Evolutionary conservation across 176 grass and related monocot genomes (phyloP), one percentile per base, ranked within the genome.

Genomic region (Rhynchospora tenuis): DNA sequence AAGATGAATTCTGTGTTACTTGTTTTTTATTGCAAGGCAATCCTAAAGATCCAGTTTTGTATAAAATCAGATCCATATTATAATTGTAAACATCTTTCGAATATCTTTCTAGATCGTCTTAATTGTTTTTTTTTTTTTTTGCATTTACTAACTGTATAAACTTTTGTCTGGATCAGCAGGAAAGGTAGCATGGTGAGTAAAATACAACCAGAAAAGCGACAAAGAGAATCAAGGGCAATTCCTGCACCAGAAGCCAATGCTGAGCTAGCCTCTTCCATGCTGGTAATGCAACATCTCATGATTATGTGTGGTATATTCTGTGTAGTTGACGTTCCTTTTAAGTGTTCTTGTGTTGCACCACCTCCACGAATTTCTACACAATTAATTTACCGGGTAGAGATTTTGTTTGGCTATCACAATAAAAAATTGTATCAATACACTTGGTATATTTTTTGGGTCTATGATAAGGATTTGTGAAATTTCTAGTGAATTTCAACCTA

Each of bases 241-340:
- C 93, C 97, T 72, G 97, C 97, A 54, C 97, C 97, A 83, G 91
- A 99, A 47, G 97, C 97, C 61, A 99, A 99, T 89, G 97, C 97
- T 83, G 97, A 99, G 81, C 86, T 99, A 82, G 75, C 85, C 44
- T 92, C 93, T 88, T 99, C 93, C 3, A 85, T 99, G 91, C 93
- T 93, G 93, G 97, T 99, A 92, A 82, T 63, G 9, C 38, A 6
- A 38, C 38, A 26, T 73, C 80, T 83, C 31, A 7, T 89, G 56
- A 77, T 79, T 24, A 42, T 50, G 60, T 71, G 65, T 48, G 42
- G 19, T 16, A 4, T 24, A 48, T 31, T 78, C 74, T 70, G 73
- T 78, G 60, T 88, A 55, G 58, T 58, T 16, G 33, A 27, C 28
- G 8, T 80, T 1, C 9, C 45, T 87, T 62, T 2, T 19, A 81